Evolutionary conservation across 2,329 filamentous ascomycete species (phyloP).

Genomic region (Xylariales sp.): DNA sequence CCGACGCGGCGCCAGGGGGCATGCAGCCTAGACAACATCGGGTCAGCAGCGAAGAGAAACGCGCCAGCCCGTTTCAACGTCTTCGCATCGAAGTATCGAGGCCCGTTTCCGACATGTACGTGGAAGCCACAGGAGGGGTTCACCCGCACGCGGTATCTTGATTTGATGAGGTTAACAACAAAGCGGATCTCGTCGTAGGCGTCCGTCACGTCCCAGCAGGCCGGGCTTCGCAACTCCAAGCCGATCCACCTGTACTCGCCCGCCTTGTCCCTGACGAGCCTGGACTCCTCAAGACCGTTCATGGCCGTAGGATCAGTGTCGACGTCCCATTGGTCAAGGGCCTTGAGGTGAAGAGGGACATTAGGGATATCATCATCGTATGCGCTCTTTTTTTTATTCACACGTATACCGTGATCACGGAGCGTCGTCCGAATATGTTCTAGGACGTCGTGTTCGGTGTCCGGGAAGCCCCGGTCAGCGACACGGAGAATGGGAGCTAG

Average conservation of each 20-base stretch:
- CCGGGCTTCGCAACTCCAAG: constrained; percentile 52
- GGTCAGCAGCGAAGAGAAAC: constrained; percentile 53
- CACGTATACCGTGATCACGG: constrained; percentile 35
- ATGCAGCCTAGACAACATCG: constrained; percentile 52
- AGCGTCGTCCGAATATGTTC: constrained; percentile 38
- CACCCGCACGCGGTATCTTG: constrained; percentile 48
- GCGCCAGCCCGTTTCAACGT: constrained; percentile 48
- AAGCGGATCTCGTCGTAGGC: constrained; percentile 47
- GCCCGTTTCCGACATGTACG: constrained; percentile 54
- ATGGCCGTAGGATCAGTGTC: constrained; percentile 26
- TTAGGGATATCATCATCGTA: too few species aligned
- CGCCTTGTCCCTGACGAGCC: constrained; percentile 5
- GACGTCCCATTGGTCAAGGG: constrained; percentile 39
- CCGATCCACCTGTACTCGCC: constrained; percentile 42
- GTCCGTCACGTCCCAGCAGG: constrained; percentile 48
- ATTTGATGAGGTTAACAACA: constrained; percentile 50
- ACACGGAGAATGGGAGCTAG: constrained; percentile 46
- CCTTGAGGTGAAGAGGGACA: constrained; percentile 24
- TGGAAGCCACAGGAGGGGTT: constrained; percentile 53
- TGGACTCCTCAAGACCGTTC: not conserved
- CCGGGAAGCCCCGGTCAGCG: not conserved
- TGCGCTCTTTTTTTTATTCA: not conserved
- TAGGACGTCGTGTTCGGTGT: not conserved
- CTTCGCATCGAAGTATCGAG: constrained; percentile 46
- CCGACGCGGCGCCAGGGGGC: constrained; percentile 48